Conservation (phyloP, 306 rosid genomes). For the Pueraria montana region DNA sequence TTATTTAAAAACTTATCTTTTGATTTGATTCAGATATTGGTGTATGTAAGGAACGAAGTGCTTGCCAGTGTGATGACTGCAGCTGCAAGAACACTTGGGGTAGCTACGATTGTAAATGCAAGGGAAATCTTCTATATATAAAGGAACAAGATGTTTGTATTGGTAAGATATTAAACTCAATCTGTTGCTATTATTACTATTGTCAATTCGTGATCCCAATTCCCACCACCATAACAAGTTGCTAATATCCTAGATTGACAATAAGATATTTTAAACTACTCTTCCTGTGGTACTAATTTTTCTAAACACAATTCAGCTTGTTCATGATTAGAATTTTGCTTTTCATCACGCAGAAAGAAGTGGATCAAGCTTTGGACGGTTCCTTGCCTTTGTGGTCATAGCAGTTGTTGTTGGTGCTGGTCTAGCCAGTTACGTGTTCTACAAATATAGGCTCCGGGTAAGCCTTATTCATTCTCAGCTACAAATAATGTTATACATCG, state of each 20-base stretch:
- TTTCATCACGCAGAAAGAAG: conserved; percentile 66
- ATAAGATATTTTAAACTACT: not conserved
- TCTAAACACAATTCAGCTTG: not conserved
- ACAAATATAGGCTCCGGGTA: conserved; percentile 97
- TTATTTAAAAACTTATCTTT: conserved; percentile 28
- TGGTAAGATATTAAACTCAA: conserved; percentile 48
- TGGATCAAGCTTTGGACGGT: conserved; percentile 70
- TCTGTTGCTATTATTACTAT: not conserved
- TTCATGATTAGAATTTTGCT: conserved; percentile 33
- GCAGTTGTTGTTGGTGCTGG: conserved; percentile 72
- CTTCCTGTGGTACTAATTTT: not conserved
- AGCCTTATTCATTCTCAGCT: conserved; percentile 41
- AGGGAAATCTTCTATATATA: conserved; percentile 62
- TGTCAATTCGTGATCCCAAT: not conserved
- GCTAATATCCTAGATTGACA: not conserved
- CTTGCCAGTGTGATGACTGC: conserved; percentile 62
- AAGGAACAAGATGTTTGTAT: conserved; percentile 62
- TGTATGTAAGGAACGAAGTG: conserved; percentile 62
- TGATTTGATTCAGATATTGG: conserved; percentile 55
- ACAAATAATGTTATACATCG: not conserved
- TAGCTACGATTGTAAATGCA: conserved; percentile 65
- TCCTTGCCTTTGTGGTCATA: conserved; percentile 61
- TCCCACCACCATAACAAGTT: not conserved
- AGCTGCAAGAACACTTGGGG: conserved; percentile 64
- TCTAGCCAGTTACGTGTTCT: conserved; percentile 81